A percentile compares a stretch with the other conserved stretches of the same genome.
Conservation (phyloP, 2,329 filamentous ascomycete species). For the Colletotrichum salicis region DNA sequence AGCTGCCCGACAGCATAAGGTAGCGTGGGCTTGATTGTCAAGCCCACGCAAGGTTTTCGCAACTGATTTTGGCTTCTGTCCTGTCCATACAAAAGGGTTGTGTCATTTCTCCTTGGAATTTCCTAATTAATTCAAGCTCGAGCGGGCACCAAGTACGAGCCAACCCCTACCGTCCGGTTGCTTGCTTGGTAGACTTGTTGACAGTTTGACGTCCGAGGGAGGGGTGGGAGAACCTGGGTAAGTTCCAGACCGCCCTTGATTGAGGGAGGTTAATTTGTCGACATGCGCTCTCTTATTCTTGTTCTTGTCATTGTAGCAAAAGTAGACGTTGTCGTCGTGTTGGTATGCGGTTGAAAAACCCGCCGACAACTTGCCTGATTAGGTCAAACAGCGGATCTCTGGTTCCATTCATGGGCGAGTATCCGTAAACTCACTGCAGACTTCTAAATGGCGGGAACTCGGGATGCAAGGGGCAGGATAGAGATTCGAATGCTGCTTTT, state of each 20-base stretch:
- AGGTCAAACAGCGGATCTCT: background rate
- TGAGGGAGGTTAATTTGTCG: background rate
- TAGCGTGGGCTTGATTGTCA: background rate
- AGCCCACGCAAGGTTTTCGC: background rate
- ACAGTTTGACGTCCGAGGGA: background rate
- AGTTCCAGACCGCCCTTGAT: background rate
- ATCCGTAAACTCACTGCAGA: background rate
- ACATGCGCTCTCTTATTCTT: background rate
- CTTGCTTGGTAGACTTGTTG: background rate
- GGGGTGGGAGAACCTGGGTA: background rate
- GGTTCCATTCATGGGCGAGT: background rate
- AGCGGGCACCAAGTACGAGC: background rate
- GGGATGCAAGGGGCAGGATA: constrained; percentile 15
- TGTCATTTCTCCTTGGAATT: constrained; percentile 16
- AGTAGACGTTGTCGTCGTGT: background rate
- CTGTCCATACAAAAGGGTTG: background rate
- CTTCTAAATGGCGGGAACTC: background rate
- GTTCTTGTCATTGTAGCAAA: background rate
- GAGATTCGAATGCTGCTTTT: constrained; percentile 30
- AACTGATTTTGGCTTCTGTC: background rate
- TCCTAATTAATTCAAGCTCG: constrained; percentile 10
- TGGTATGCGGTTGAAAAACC: background rate
- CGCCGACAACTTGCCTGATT: background rate
- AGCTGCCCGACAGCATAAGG: too few species aligned
- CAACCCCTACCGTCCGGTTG: background rate